Base-by-base conservation (phyloP, 2,329 filamentous ascomycete genomes). In the Calonectria pseudoturangicola region DNA sequence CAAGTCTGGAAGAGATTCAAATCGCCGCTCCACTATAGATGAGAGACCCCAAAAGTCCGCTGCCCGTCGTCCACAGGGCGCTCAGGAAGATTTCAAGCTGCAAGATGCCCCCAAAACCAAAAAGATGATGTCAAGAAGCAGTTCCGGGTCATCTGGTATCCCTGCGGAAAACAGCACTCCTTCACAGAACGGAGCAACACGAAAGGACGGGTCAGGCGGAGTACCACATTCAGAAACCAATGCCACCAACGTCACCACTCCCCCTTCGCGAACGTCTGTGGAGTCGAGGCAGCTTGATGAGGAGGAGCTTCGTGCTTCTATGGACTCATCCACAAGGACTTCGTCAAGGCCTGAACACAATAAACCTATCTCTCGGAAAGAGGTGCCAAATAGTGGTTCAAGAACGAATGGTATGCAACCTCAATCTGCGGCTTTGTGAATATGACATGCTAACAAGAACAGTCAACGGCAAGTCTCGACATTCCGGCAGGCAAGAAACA, bases 81-180 rank as follows among this genome's bases (percentile, higher is more conserved):
- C 82, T 3, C 79, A 76, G 18, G 92, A 94, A 15, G 91, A 92
- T 33, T 96, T 96, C 84, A 95, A 93, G 83, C 84, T 97, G 51
- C 94, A 96, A 80, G 95, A 98, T 62, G 94, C 93, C 1, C 94
- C 95, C 0, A 93, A 92, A 83, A 90, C 88, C 79, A 90, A 89
- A 78, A 89, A 87, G 78, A 74, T 84, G 39, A 77, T 83, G 18
- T 83, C 86, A 4, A 84, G 87, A 68, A 86, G 83, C 75, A 86
- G 85, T 75, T 87, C 88, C 0, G 85, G 87, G 68, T 85, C 84
- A 12, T 81, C 87, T 0, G 83, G 81, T 65, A 77, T 82, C 25
- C 81, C 84, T 6, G 80, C 85, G 47, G 88, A 83, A 18, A 79
- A 76, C 41, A 79, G 78, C 43, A 81, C 72, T 21, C 85, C 83